Conservation (phyloP, 192 early-diverging fungal genomes). For the Coemansia sp. region DNA sequence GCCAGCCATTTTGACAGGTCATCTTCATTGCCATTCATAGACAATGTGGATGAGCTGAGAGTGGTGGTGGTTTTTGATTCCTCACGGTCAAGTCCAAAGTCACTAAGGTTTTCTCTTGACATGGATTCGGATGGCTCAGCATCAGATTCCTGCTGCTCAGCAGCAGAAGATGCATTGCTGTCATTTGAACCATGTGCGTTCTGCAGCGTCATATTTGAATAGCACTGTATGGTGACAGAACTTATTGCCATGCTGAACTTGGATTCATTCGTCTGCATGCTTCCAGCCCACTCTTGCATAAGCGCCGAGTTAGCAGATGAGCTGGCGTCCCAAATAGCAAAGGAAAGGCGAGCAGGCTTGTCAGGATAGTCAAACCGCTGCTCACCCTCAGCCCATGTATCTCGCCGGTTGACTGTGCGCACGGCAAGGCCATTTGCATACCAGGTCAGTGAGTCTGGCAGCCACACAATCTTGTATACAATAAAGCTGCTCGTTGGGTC, state of each 20-base stretch:
- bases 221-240: slow-evolving; percentile 54
- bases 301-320: slow-evolving; percentile 25
- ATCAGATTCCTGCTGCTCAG: background rate
- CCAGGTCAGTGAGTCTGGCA: slow-evolving; percentile 58
- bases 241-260: slow-evolving; percentile 53
- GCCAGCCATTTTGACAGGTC: slow-evolving; percentile 47
- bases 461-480: slow-evolving; percentile 62
- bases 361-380: slow-evolving; percentile 51
- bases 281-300: slow-evolving; percentile 55
- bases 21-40: background rate
- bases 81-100: slow-evolving; percentile 32
- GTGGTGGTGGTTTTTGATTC: background rate
- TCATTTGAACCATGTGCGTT: slow-evolving; percentile 4
- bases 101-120: slow-evolving; percentile 21
- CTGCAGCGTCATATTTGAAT: slow-evolving; percentile 32
- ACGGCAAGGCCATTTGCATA: slow-evolving; percentile 55
- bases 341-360: slow-evolving; percentile 50
- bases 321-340: slow-evolving; percentile 63
- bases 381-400: slow-evolving; percentile 53
- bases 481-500: slow-evolving; percentile 53
- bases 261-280: slow-evolving; percentile 31
- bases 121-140: slow-evolving; percentile 5
- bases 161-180: background rate
- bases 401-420: slow-evolving; percentile 51
- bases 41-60: background rate